Evolutionary conservation across 768 basidiomycete species (phyloP), one percentile per base, ranked within the genome.

Genomic region (Amyloporia xantha): DNA sequence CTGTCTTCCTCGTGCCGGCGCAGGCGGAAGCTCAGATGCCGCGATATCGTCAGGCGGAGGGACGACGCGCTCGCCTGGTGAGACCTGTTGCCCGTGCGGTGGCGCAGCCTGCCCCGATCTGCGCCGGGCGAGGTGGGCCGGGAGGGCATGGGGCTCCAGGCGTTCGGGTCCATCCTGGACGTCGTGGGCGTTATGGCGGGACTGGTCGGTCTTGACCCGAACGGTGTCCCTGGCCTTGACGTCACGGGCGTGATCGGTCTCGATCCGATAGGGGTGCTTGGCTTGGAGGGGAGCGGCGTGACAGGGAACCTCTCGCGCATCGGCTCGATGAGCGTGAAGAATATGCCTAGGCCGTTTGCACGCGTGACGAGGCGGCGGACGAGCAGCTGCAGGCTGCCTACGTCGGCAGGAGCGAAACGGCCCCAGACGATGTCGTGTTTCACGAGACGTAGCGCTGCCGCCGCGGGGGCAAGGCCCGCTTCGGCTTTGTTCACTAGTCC

Each of bases 251-350:
- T 70, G 19, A 48, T 60, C 27, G 59, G 60, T 28, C 55, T 42
- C 3, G 72, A 73, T 0, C 65, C 59, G 3, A 54, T 61, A 12
- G 79, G 78, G 0, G 78, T 77, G 0, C 66, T 57, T 1, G 76
- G 77, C 4, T 37, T 39, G 4, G 59, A 60, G 7, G 64, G 57
- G 15, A 58, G 41, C 4, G 62, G 64, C 28, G 62, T 65, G 23
- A 61, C 36, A 2, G 62, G 66, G 54, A 85, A 86, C 47, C 62
- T 71, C 56, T 82, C 78, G 36, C 79, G 64, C 17, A 72, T 74
- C 0, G 82, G 78, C 53, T 87, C 82, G 9, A 84, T 73, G n/a
- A 87, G 59, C 0, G 62, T 64, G 52, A 82, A 86, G 57, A 84
- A 87, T 33, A 76, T 61, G 17, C 64, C 67, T 72, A 87, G 71